Percentiles rank a stretch among this genome's conserved stretches.
Evolutionary conservation across 139 green algal genomes (phyloP).

Genomic region (Chlorella sp.): DNA sequence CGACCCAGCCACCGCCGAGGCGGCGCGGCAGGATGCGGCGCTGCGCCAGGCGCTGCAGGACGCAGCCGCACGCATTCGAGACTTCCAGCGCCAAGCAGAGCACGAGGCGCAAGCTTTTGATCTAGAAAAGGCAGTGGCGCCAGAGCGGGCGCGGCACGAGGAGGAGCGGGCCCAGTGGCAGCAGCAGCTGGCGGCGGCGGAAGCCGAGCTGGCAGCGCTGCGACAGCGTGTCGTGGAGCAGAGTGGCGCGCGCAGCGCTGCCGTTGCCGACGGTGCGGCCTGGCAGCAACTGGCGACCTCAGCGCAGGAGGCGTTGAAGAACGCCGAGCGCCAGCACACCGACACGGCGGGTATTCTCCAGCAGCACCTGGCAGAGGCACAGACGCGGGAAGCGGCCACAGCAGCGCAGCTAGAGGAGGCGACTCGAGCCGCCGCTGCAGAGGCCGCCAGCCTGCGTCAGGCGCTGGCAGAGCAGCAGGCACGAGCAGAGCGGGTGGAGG

Average conservation of each 20-base stretch:
- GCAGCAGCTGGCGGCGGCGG: background rate
- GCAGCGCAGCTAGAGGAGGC: background rate
- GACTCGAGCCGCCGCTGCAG: background rate
- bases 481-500: background rate
- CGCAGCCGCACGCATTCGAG: background rate
- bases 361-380: background rate
- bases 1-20: background rate
- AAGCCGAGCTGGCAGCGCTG: background rate
- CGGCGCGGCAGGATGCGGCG: background rate
- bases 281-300: background rate
- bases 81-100: constrained; percentile 8
- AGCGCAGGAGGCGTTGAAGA: background rate
- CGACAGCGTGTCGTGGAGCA: background rate
- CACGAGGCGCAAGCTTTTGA: background rate
- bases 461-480: background rate
- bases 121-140: background rate
- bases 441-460: background rate
- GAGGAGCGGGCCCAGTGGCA: background rate
- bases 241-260: background rate
- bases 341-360: background rate
- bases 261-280: background rate
- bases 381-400: background rate
- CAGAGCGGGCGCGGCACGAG: background rate
- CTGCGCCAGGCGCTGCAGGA: background rate
- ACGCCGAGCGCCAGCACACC: background rate